These are phyloP conservation scores for Cercis canadensis DNA, from an alignment of 306 rosid genomes.

Conservation along the genomic window DNA sequence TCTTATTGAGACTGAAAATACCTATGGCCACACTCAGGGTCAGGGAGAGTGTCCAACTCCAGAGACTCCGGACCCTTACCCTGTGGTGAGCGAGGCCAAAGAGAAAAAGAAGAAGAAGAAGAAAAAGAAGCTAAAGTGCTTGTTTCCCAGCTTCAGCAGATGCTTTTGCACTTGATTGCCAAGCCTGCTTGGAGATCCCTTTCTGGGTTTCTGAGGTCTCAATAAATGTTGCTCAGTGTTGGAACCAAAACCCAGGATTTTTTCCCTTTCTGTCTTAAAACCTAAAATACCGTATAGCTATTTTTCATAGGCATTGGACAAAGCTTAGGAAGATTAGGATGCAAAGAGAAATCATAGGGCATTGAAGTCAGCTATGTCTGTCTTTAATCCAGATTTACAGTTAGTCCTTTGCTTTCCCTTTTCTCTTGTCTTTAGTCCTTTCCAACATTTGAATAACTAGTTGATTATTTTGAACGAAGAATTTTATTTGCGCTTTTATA, in stretches of 20 bases:
- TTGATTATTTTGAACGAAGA: no score
- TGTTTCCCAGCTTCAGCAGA: neutral
- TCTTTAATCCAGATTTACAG: neutral
- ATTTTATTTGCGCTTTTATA: no score
- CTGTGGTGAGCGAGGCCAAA: neutral
- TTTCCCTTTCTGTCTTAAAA: neutral
- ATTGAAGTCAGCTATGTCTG: no score
- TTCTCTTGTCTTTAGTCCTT: no score
- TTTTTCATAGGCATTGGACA: neutral
- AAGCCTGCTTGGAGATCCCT: no score
- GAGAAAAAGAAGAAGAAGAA: neutral
- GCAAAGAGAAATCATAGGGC: neutral
- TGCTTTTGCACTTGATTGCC: neutral
- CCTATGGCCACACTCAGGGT: neutral
- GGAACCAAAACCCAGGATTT: neutral
- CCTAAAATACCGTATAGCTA: no score
- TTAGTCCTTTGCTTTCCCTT: neutral
- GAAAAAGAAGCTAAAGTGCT: neutral
- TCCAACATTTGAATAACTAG: no score
- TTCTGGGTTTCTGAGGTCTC: neutral
- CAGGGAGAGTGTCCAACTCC: neutral
- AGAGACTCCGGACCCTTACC: neutral
- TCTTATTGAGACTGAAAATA: conserved; percentile 31
- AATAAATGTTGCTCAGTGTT: no score
- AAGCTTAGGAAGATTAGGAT: neutral